Evolutionary conservation across 2,329 filamentous ascomycete genomes (phyloP).

Genomic region (Epichloe typhina): DNA sequence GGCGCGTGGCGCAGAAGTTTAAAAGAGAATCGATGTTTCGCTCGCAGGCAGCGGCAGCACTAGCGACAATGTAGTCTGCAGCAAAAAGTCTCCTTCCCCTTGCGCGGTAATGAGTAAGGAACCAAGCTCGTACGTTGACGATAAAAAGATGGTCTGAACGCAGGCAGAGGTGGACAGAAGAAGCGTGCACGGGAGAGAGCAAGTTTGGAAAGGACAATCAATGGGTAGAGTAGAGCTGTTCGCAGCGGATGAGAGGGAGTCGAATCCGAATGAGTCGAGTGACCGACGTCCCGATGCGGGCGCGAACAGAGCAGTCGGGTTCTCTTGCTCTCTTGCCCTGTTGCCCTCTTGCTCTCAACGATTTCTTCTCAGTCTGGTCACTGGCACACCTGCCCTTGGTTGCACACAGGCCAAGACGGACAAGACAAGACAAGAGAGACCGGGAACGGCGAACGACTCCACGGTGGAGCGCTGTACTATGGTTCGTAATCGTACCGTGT

Average conservation of each 20-base stretch:
- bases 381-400: neutral
- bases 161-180: neutral
- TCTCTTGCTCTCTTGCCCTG: neutral
- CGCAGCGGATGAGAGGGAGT: no score
- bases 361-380: neutral
- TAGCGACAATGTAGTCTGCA: no score
- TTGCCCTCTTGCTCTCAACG: neutral
- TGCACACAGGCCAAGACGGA: neutral
- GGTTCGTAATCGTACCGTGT: conserved; percentile 1
- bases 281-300: neutral
- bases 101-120: no score
- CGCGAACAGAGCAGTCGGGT: neutral
- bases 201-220: neutral
- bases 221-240: no score
- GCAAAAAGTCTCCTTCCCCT: no score
- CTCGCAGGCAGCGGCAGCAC: neutral
- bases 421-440: neutral
- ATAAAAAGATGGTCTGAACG: neutral
- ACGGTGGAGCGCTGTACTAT: conserved; percentile 1
- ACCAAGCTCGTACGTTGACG: neutral
- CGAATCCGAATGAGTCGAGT: neutral
- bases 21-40: neutral
- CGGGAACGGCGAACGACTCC: conserved; percentile 6
- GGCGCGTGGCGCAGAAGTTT: conserved; percentile 4
- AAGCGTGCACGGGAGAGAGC: no score